phyloP scores from a whole-genome alignment of 768 basidiomycete species.

The Mycena amicta region DNA sequence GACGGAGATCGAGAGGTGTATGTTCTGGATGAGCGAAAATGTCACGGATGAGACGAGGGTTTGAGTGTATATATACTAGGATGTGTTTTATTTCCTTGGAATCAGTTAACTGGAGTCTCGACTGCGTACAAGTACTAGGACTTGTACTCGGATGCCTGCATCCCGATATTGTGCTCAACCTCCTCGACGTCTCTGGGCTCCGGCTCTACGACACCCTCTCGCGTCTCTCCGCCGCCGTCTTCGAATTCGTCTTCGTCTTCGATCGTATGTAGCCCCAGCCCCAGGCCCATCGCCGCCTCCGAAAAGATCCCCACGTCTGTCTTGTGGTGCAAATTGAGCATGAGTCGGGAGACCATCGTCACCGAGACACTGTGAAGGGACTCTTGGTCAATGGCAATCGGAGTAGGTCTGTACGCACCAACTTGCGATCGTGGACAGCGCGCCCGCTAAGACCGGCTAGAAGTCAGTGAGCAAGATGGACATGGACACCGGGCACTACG shows the following conservation, averaged over 20 bases:
- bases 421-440: not conserved
- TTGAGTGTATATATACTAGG: not conserved
- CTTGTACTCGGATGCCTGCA: too few relatives aligned
- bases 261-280: not conserved
- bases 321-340: constrained; percentile 6
- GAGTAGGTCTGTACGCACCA: not conserved
- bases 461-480: not conserved
- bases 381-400: not conserved
- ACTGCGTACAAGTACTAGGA: too few relatives aligned
- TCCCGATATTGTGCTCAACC: too few relatives aligned
- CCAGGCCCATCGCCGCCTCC: not conserved
- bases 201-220: not conserved
- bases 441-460: not conserved
- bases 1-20: too few relatives aligned
- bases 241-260: not conserved
- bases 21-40: too few relatives aligned
- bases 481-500: not conserved
- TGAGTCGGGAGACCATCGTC: constrained; percentile 1
- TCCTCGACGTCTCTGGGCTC: not conserved
- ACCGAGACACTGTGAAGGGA: not conserved
- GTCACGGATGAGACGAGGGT: too few relatives aligned
- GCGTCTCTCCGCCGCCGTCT: too few relatives aligned
- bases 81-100: not conserved
- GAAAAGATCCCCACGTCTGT: not conserved
- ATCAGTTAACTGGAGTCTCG: too few relatives aligned